Base-by-base conservation (phyloP, 2,329 filamentous ascomycete genomes). In the Huntiella decipiens region DNA sequence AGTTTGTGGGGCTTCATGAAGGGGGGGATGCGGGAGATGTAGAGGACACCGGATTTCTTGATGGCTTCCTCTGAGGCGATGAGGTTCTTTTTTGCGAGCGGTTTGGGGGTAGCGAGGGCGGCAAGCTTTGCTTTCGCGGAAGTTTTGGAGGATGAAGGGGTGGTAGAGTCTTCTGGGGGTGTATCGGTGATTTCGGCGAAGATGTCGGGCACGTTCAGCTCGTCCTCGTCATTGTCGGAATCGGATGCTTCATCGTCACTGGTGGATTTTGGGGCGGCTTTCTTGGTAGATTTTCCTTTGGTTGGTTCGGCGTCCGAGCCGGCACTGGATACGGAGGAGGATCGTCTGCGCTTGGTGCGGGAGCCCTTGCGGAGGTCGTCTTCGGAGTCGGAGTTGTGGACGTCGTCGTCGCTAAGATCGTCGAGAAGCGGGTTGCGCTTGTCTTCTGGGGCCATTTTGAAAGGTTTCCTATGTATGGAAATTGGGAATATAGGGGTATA, bases 1-100 rank as follows among this genome's bases (percentile, higher is more conserved):
- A 91, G 67, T 56, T 87, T 87, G 44, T 69, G 66, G 5, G 83
- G 82, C 56, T 86, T 87, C 82, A 92, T 91, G 61, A 87, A 92
- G 0, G 85, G 85, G 3, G 85, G 84, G 51, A 91, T 74, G 49
- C 84, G 77, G 4, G 82, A 88, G 51, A 92, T 68, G 63, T 91
- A 92, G 50, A 91, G 68, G 10, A 92, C 81, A 51, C 84, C 84
- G 0, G 82, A 85, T 57, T 77, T 80, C 54, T 74, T 75, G 50
- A 80, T 69, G 16, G 77, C 75, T 33, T 71, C 70, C 51, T 77
- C 73, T 8, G 75, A 72, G 4, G 68, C 67, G 35, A 79, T 71
- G 42, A 82, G 71, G 56, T 82, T 80, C 63, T 81, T 77, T 57
- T 79, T 75, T 37, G 71, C 66, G 49, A 81, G 61, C n/a, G 39